Conservation (phyloP, 2,329 filamentous ascomycete species). For the Pseudocercospora crystallina region DNA sequence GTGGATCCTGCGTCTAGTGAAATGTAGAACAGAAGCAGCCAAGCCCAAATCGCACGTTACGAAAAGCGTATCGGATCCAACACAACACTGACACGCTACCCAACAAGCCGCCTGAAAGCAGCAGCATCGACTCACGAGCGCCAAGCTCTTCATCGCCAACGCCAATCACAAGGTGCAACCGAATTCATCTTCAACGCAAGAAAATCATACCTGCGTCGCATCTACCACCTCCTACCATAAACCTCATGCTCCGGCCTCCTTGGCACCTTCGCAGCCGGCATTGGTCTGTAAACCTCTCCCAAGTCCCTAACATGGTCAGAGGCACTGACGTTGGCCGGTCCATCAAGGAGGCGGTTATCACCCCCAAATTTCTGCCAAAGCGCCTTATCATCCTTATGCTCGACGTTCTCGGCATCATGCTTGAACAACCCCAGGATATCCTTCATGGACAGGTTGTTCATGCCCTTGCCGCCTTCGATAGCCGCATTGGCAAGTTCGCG, state of each 20-base stretch:
- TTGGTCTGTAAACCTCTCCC: slow-evolving; percentile 9
- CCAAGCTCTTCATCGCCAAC: no score
- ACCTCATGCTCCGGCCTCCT: slow-evolving; percentile 35
- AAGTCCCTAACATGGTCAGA: slow-evolving; percentile 4
- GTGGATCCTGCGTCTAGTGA: no score
- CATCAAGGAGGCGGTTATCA: slow-evolving; percentile 38
- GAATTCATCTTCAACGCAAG: no score
- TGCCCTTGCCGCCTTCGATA: slow-evolving; percentile 78
- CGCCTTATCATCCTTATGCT: slow-evolving; percentile 42
- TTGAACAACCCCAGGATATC: slow-evolving; percentile 92
- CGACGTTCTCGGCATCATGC: slow-evolving; percentile 59
- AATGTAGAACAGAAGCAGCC: no score
- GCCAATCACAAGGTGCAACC: no score
- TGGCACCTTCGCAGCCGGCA: slow-evolving; percentile 21
- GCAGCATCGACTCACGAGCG: no score
- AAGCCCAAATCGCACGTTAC: no score
- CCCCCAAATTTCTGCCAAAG: slow-evolving; percentile 38
- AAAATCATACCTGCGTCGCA: no score
- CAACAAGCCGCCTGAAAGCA: no score
- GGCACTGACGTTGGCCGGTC: slow-evolving; percentile 8
- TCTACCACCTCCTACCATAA: slow-evolving; percentile 39
- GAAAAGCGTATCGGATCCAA: no score
- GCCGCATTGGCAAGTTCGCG: slow-evolving; percentile 85
- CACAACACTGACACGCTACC: no score
- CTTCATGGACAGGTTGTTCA: slow-evolving; percentile 83